Conservation (phyloP, 2,329 filamentous ascomycete species). For the Tolypocladium album region DNA sequence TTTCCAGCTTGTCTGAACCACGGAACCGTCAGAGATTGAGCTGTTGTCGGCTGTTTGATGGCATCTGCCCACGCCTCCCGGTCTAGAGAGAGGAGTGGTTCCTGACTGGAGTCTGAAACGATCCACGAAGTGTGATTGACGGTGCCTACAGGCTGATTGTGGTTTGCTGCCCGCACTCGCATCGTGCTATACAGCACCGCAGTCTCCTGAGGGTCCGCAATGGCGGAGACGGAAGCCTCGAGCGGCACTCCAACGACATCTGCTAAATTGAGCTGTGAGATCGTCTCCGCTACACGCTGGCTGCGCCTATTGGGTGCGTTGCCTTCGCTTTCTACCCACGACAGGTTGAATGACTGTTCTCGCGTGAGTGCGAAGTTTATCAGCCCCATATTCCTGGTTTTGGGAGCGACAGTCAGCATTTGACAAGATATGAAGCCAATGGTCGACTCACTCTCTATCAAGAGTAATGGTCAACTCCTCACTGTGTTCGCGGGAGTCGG, state of each 20-base stretch:
- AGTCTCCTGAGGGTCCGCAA: constrained; percentile 1
- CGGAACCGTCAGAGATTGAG: constrained; percentile 7
- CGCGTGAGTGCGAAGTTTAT: constrained; percentile 9
- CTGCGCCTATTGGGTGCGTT: background rate
- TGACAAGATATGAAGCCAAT: background rate
- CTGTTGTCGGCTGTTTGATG: constrained; percentile 6
- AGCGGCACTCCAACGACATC: background rate
- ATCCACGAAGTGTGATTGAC: constrained; percentile 12
- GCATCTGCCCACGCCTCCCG: constrained; percentile 5
- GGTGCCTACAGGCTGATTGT: constrained; percentile 10
- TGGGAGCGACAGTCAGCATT: background rate
- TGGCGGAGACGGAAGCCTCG: background rate
- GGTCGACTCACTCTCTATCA: constrained; percentile 5
- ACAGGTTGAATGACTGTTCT: constrained; percentile 8
- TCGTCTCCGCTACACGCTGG: background rate
- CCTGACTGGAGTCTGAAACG: background rate
- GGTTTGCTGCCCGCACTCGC: constrained; percentile 7
- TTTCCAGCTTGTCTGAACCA: constrained; percentile 6
- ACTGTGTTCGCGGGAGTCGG: background rate
- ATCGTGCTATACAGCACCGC: constrained; percentile 10
- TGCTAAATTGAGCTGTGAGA: constrained; percentile 1
- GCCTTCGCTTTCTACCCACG: background rate
- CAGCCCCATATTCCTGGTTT: constrained; percentile 9
- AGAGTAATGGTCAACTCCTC: constrained; percentile 3
- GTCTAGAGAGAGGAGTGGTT: constrained; percentile 8